Base-by-base conservation (phyloP, 129 eudicot species). In the Pittosporum tobira region DNA sequence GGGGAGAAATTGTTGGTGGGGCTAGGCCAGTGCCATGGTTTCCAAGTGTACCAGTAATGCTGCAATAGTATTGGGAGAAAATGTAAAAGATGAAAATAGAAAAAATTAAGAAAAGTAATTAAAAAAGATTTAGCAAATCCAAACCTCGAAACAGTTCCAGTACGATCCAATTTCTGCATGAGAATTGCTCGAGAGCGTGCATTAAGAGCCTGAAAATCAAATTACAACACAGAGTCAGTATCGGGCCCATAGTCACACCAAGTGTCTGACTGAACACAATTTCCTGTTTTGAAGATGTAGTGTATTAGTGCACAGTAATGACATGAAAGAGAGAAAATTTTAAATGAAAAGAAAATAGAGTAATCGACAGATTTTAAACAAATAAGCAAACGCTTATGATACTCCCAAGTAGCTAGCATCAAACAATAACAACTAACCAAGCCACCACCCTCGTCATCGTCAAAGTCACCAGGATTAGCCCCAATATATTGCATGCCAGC, bases 81-180 rank as follows among this genome's bases (percentile, higher is more conserved):
- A 19, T 12, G 47, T 54, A 10, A n/a, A n/a, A 51, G 54, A 59
- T 64, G 2, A 58, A 11, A 40, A 3, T 19, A 56, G 16, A 31
- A n/a, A n/a, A n/a, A 56, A 9, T 13, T 40, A 2, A 10, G n/a
- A n/a, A 10, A 40, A 2, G 6, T 3, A 45, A 11, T 3, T 40
- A 14, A 22, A 48, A 30, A 50, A 24, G 14, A 37, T 34, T 23
- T 46, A 25, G 15, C 56, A 45, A 10, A 13, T 46, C 23, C 29
- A 42, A 52, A 88, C 96, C 96, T 76, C 43, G 94, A 51, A 51
- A 73, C 72, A 54, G 77, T 73, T 31, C 96, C 96, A 45, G 74
- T 88, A 19, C 96, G 96, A 48, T 88, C 96, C 89, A 88, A 73
- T 68, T 88, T 88, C 78, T 75, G 94, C 96, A 88, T 88, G n/a